Conservation (phyloP, 345 rosid genomes). For the Pistacia atlantica region DNA sequence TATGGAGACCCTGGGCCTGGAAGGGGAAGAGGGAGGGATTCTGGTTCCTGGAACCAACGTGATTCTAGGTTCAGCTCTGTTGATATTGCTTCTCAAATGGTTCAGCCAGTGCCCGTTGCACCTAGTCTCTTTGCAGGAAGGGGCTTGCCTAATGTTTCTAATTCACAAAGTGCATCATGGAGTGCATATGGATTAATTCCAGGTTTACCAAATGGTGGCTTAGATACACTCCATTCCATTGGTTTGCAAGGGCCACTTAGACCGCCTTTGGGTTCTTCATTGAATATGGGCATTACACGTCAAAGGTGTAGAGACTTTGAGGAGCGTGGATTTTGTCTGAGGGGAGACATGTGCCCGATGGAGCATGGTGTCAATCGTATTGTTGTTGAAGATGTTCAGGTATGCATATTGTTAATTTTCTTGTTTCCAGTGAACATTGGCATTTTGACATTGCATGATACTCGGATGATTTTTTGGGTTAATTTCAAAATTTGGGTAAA, state of each 20-base stretch:
- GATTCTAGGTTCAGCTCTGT: conserved; percentile 64
- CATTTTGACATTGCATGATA: conserved; percentile 1
- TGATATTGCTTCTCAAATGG: conserved; percentile 77
- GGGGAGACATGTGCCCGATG: conserved; percentile 99
- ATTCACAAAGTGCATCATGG: conserved; percentile 70
- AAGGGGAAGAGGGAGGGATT: conserved; percentile 88
- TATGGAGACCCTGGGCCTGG: conserved; percentile 64
- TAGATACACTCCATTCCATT: conserved; percentile 74
- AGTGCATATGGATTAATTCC: conserved; percentile 80
- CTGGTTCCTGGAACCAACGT: conserved; percentile 71
- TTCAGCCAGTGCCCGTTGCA: conserved; percentile 56
- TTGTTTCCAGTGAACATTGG: conserved; percentile 3
- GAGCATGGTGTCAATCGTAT: conserved; percentile 99
- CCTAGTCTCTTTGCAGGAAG: conserved; percentile 68
- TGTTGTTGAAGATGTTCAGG: conserved; percentile 99
- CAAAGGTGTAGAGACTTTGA: conserved; percentile 97
- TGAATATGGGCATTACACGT: conserved; percentile 74
- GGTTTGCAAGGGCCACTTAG: conserved; percentile 73
- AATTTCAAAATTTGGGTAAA: neutral
- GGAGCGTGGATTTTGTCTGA: conserved; percentile 97
- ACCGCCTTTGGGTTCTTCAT: conserved; percentile 60
- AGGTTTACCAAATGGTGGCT: conserved; percentile 71
- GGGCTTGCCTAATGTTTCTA: conserved; percentile 69
- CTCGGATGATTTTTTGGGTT: neutral
- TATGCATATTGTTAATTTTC: conserved; percentile 23